These are phyloP conservation scores for Linnemannia schmuckeri DNA, from an alignment of 192 early-diverging fungal genomes.

Conservation along the genomic window DNA sequence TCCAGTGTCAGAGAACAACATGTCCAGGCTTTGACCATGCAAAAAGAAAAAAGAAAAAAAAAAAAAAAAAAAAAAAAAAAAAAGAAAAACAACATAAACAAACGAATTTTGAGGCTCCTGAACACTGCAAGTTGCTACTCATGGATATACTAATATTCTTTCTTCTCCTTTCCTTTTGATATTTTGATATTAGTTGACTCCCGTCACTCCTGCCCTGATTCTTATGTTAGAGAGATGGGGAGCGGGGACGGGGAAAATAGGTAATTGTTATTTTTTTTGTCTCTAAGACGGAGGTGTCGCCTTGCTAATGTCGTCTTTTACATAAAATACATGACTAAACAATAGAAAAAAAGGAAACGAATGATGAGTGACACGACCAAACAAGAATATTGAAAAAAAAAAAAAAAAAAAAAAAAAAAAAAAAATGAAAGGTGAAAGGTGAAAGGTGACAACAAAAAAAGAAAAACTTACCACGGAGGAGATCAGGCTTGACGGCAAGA, in stretches of 20 bases:
- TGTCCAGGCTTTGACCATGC: background rate
- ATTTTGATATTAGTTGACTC: background rate
- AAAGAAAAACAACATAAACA: background rate
- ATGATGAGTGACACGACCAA: background rate
- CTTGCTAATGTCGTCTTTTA: background rate
- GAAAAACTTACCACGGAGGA: conserved; percentile 15
- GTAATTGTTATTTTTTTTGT: conserved; percentile 4
- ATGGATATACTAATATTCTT: background rate
- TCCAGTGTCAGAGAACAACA: background rate
- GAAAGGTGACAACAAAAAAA: background rate
- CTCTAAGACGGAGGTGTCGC: background rate
- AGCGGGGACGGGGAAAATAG: background rate
- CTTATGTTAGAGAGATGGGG: no score
- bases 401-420: background rate
- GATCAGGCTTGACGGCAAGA: conserved; percentile 47
- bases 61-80: no score
- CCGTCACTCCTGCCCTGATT: no score
- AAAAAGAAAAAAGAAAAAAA: no score
- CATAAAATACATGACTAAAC: conserved; percentile 50
- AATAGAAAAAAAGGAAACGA: background rate
- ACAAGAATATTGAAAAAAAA: background rate
- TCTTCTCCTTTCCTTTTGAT: background rate
- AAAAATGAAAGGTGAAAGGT: background rate
- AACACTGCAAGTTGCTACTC: background rate
- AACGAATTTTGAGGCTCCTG: background rate